Conservation (phyloP, 148 eudicot genomes). For the Cornus suecica region DNA sequence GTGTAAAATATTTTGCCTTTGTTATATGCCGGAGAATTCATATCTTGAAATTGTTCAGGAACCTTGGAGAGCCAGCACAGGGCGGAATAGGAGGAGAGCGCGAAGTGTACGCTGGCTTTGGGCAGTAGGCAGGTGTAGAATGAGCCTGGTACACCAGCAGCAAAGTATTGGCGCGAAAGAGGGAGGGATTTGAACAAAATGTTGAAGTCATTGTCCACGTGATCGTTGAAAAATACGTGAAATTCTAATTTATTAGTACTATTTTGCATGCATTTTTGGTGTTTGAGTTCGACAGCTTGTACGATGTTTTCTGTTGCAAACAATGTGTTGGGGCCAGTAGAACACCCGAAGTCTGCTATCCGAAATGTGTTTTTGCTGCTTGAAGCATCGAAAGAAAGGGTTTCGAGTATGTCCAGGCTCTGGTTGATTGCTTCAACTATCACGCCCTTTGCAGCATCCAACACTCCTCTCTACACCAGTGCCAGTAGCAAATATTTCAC, state of each 20-base stretch:
- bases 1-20: conserved; percentile 12
- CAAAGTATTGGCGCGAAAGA: neutral
- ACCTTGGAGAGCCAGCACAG: conserved; percentile 21
- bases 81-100: conserved; percentile 14
- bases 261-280: neutral
- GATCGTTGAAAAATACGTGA: neutral
- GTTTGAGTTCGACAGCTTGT: neutral
- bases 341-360: neutral
- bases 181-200: neutral
- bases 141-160: neutral
- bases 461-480: neutral
- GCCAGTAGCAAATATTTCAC: too few relatives aligned
- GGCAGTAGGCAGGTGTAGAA: conserved; percentile 16
- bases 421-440: neutral
- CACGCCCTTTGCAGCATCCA: neutral
- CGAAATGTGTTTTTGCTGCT: neutral
- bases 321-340: neutral
- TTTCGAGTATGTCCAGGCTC: neutral
- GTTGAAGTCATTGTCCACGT: neutral
- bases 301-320: neutral
- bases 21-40: conserved; percentile 14
- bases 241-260: too few relatives aligned
- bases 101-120: conserved; percentile 11
- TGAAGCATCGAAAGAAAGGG: neutral
- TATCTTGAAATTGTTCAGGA: conserved; percentile 8